A percentile compares a stretch with the other conserved stretches of the same genome.
Evolutionary conservation across 1,284 basidiomycete genomes (phyloP).

Genomic region (Melampsora americana): DNA sequence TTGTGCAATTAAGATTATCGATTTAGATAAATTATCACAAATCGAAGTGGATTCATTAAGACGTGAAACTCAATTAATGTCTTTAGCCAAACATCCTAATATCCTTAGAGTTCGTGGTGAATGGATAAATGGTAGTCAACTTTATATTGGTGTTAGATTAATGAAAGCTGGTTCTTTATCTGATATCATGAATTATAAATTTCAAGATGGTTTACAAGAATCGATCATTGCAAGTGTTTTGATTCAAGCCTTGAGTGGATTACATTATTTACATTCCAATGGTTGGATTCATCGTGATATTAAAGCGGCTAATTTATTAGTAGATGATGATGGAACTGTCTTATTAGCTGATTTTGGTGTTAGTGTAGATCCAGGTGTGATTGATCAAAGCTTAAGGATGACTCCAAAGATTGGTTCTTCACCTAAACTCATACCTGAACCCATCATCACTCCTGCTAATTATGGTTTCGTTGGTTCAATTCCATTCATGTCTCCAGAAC

Average conservation of each 20-base stretch:
- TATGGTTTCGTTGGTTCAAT: constrained; percentile 88
- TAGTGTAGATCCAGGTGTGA: constrained; percentile 71
- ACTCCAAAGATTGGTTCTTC: constrained; percentile 22
- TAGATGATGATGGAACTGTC: constrained; percentile 66
- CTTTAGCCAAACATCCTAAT: constrained; percentile 85
- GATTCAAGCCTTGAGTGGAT: constrained; percentile 73
- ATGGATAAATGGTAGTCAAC: constrained; percentile 77
- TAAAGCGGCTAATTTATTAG: constrained; percentile 80
- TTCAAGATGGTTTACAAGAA: constrained; percentile 81
- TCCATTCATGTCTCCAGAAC: constrained; percentile 90
- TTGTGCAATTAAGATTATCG: constrained; percentile 80
- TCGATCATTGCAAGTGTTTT: constrained; percentile 77
- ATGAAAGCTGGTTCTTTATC: constrained; percentile 83
- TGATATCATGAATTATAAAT: constrained; percentile 77
- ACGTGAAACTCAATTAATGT: constrained; percentile 85
- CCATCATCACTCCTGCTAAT: constrained; percentile 61
- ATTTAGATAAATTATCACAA: constrained; percentile 67
- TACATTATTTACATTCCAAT: constrained; percentile 83
- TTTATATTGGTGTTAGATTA: constrained; percentile 79
- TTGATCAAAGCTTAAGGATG: constrained; percentile 54
- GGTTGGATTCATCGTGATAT: constrained; percentile 84
- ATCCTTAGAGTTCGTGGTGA: constrained; percentile 81
- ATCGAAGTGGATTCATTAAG: constrained; percentile 57
- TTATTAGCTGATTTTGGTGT: constrained; percentile 83
- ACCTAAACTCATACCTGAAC: constrained; percentile 53